Evolutionary conservation across 768 basidiomycete genomes (phyloP), one percentile per base, ranked within the genome.

Genomic region (Calocybe gangraenosa): DNA sequence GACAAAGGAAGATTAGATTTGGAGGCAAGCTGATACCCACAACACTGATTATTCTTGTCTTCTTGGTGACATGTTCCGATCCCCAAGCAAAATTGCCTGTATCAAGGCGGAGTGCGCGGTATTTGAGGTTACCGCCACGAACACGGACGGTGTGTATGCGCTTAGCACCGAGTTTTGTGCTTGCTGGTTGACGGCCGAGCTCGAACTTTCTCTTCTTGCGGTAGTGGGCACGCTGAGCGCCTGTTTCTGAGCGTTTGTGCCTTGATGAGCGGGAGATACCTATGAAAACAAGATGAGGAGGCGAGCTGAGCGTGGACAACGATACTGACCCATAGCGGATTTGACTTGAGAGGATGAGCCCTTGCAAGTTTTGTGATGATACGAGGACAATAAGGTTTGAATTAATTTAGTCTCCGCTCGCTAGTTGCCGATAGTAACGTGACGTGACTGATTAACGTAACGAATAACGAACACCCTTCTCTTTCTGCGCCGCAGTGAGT

Each of bases 121-220:
- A 84, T 71, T 99, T 99, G 67, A 81, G 53, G 77, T 93, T 97
- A 47, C 96, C 96, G 52, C 96, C 96, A 62, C 96, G 90, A 31
- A 87, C 85, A 62, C 96, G 90, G 53, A 99, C 93, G 44, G 82
- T 79, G 75, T 98, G 96, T 60, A 99, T 74, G 50, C 96, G 90
- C 77, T 98, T 98, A 44, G 85, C 62, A 40, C 96, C 94, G 54
- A 99, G 84, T 77, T 91, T 97, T 65, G 96, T 99, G 80, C 75
- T 92, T 57, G 96, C 96, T 47, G 96, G 76, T 67, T 98, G 96
- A 65, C 96, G 92, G 65, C 95, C 96, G 61, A 97, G 84, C 80
- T 99, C 96, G 73, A 98, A 98, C 77, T 98, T 97, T 86, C 96
- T 85, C 91, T 98, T 99, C 82, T 99, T 99, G 79, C 95, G 92